These are phyloP conservation scores for Firmiana major DNA, from an alignment of 345 rosid genomes.

Conservation along the genomic window DNA sequence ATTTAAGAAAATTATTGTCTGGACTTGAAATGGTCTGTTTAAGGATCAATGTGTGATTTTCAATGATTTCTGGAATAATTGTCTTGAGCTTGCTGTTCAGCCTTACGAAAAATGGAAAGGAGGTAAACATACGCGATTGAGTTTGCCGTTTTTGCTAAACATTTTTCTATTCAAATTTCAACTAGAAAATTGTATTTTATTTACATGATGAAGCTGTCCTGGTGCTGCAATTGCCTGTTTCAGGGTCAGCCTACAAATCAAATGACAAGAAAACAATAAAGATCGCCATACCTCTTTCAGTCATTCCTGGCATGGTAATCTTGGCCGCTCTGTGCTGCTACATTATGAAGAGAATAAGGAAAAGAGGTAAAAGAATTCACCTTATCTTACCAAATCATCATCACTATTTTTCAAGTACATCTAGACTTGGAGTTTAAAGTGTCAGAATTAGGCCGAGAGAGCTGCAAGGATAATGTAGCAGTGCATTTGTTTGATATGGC, in stretches of 20 bases:
- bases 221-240: neutral
- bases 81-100: neutral
- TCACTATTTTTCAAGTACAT: neutral
- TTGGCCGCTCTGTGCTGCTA: neutral
- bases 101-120: neutral
- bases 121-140: too few relatives aligned
- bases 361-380: neutral
- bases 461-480: too few relatives aligned
- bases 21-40: neutral
- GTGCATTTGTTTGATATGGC: too few relatives aligned
- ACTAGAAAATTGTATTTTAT: too few relatives aligned
- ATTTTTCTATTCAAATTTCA: too few relatives aligned
- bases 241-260: neutral
- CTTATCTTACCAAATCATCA: neutral
- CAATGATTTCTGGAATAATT: neutral
- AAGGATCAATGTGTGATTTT: neutral
- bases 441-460: too few relatives aligned
- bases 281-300: neutral
- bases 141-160: too few relatives aligned
- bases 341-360: neutral
- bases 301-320: neutral
- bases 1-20: neutral
- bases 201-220: neutral
- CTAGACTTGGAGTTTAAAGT: too few relatives aligned
- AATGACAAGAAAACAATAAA: neutral